phyloP scores from a whole-genome alignment of 176 grass and related monocot genomes.

The Rhynchospora breviuscula region DNA sequence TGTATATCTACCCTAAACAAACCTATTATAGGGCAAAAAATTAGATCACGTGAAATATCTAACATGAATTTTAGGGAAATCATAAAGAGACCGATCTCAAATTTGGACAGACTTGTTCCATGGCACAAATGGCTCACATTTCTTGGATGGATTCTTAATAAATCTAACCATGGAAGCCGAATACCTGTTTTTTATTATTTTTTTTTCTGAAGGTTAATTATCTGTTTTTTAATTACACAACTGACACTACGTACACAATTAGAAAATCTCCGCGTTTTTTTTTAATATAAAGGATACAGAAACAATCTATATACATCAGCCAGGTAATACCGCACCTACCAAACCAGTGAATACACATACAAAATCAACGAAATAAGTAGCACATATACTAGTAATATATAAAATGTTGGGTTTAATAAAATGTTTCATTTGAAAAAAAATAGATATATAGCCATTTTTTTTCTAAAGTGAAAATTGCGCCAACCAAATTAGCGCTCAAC shows the following conservation, averaged over 20 bases:
- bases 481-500: background rate
- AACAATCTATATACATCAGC: background rate
- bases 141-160: constrained; percentile 10
- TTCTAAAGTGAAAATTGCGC: background rate
- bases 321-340: background rate
- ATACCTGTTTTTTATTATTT: background rate
- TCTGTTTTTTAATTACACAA: background rate
- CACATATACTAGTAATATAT: background rate
- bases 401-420: background rate
- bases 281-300: background rate
- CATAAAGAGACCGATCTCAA: background rate
- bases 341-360: background rate
- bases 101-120: background rate
- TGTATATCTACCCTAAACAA: background rate
- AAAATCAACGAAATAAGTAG: background rate
- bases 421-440: background rate
- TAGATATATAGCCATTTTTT: background rate
- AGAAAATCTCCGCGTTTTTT: no score
- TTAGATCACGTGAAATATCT: constrained; percentile 25
- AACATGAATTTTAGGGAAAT: constrained; percentile 17
- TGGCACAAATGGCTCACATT: background rate
- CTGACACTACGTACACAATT: background rate
- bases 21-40: background rate
- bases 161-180: background rate
- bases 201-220: background rate